These are phyloP conservation scores for Tirmania nivea DNA, from an alignment of 495 filamentous ascomycete genomes.

Conservation along the genomic window DNA sequence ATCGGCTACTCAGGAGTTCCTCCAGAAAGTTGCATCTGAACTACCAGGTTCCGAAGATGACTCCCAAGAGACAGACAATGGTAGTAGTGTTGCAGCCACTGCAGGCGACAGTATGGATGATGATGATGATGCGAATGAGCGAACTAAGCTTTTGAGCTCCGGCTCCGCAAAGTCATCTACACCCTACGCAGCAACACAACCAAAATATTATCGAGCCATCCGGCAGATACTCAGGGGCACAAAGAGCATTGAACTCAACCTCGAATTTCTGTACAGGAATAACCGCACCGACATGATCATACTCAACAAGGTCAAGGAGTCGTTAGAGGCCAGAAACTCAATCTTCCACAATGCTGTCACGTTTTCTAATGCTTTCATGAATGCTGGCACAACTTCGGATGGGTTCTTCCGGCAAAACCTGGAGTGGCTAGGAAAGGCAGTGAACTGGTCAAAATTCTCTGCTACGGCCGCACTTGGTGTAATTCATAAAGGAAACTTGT, in stretches of 20 bases:
- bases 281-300: slow-evolving; percentile 75
- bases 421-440: slow-evolving; percentile 94
- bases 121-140: slow-evolving; percentile 20
- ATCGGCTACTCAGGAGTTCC: slow-evolving; percentile 91
- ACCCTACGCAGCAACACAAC: slow-evolving; percentile 21
- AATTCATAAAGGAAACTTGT: slow-evolving; percentile 85
- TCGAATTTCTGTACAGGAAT: slow-evolving; percentile 90
- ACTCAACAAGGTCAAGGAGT: slow-evolving; percentile 88
- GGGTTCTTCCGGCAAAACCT: slow-evolving; percentile 94
- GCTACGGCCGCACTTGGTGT: slow-evolving; percentile 92
- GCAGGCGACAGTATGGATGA: slow-evolving; percentile 17
- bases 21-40: slow-evolving; percentile 63
- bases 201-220: slow-evolving; percentile 52
- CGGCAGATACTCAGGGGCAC: slow-evolving; percentile 72
- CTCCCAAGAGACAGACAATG: slow-evolving; percentile 25
- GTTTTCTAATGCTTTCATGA: slow-evolving; percentile 97
- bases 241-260: slow-evolving; percentile 75
- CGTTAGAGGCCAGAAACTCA: slow-evolving; percentile 82
- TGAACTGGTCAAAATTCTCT: slow-evolving; percentile 99
- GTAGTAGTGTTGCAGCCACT: slow-evolving; percentile 19
- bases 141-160: slow-evolving; percentile 11
- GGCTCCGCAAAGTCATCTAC: slow-evolving; percentile 13
- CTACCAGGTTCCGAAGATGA: slow-evolving; percentile 28
- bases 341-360: slow-evolving; percentile 97
- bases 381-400: slow-evolving; percentile 94